Conservation (phyloP, 805 yeast genomes). For the Candida ulmi region DNA sequence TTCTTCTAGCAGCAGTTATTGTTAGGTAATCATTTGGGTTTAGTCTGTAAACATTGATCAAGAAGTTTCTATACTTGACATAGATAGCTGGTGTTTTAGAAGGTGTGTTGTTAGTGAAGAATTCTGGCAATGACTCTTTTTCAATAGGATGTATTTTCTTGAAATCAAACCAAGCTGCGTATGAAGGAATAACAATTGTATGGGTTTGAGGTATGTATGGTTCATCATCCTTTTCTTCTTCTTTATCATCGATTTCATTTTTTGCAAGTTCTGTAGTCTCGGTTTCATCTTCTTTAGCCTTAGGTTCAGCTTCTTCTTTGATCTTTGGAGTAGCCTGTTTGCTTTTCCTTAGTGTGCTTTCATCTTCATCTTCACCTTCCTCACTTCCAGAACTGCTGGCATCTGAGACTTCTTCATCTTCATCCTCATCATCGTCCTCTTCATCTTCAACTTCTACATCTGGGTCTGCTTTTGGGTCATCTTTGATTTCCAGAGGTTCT, state of each 20-base stretch:
- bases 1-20: constrained; percentile 86
- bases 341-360: constrained; percentile 5
- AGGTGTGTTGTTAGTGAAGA: constrained; percentile 65
- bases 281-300: constrained; percentile 6
- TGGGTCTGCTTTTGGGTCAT: constrained; percentile 8
- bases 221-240: constrained; percentile 8
- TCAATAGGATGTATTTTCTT: constrained; percentile 71
- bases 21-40: constrained; percentile 89
- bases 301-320: constrained; percentile 13
- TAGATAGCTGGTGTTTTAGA: constrained; percentile 80
- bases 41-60: constrained; percentile 80
- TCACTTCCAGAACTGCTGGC: constrained; percentile 1
- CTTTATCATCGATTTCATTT: constrained; percentile 4
- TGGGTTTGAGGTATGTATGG: constrained; percentile 58
- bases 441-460: constrained; percentile 6
- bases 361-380: constrained; percentile 9
- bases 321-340: constrained; percentile 12
- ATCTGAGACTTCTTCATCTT: constrained; percentile 5
- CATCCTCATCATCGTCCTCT: constrained; percentile 6
- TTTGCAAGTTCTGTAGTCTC: neutral
- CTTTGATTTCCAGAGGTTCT: constrained; percentile 3
- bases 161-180: constrained; percentile 80
- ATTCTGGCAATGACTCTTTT: constrained; percentile 80
- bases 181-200: constrained; percentile 81
- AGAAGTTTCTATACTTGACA: constrained; percentile 77